These are phyloP conservation scores for Ustilago sp. DNA, from an alignment of 1,284 basidiomycete genomes.

Conservation along the genomic window DNA sequence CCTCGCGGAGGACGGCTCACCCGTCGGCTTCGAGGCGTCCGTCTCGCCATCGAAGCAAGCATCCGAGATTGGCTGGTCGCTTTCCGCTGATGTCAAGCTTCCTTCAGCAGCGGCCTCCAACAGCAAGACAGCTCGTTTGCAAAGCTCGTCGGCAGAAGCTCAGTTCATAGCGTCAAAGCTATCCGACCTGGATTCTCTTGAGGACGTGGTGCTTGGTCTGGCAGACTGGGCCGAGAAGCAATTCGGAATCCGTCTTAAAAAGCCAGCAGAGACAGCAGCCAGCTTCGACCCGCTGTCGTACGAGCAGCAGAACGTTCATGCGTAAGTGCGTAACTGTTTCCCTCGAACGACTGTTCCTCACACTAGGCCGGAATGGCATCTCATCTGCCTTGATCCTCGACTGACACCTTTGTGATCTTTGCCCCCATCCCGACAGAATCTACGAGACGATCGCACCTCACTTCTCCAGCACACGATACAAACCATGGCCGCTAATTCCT, in stretches of 20 bases:
- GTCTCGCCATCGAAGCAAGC: conserved; percentile 24
- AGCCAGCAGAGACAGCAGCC: conserved; percentile 9
- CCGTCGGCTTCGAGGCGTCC: conserved; percentile 27
- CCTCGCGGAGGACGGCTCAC: conserved; percentile 7
- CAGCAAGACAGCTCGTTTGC: conserved; percentile 16
- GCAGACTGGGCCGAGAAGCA: conserved; percentile 35
- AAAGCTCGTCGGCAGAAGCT: conserved; percentile 26
- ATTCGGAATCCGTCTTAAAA: conserved; percentile 17
- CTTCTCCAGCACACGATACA: conserved; percentile 93
- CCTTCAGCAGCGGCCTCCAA: neutral
- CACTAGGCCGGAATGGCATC: neutral
- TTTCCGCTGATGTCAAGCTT: conserved; percentile 20
- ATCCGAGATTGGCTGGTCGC: conserved; percentile 24
- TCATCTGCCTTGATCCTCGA: neutral
- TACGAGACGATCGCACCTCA: conserved; percentile 92
- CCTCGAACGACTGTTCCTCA: neutral
- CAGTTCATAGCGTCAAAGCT: conserved; percentile 23
- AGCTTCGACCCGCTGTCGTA: conserved; percentile 53
- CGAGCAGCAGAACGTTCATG: conserved; percentile 67
- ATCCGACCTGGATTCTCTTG: conserved; percentile 30
- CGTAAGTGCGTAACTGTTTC: conserved; percentile 54
- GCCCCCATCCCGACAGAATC: conserved; percentile 70
- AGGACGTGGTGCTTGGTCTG: conserved; percentile 28
- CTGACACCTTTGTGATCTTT: conserved; percentile 6
- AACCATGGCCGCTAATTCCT: conserved; percentile 96